Conservation (phyloP, 306 rosid genomes). For the Pyrus betulifolia region DNA sequence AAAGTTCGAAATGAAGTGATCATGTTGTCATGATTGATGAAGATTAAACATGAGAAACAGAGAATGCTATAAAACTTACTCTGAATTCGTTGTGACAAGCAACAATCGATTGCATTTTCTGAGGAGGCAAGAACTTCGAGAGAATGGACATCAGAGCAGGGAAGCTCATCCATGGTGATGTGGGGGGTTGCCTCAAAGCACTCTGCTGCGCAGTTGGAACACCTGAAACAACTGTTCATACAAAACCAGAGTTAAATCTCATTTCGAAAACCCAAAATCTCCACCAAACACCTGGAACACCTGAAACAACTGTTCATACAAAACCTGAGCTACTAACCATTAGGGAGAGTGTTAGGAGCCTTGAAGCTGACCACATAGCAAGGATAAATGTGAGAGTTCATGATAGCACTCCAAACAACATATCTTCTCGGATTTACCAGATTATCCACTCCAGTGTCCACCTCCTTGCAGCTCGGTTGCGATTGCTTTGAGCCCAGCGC, state of each 20-base stretch:
- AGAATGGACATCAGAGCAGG: slow-evolving; percentile 29
- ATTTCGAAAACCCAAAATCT: background rate
- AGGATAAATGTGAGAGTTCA: slow-evolving; percentile 48
- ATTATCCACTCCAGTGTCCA: slow-evolving; percentile 48
- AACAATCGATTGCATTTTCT: slow-evolving; percentile 24
- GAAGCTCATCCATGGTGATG: slow-evolving; percentile 27
- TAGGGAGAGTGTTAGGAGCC: slow-evolving; percentile 4
- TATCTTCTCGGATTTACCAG: slow-evolving; percentile 23
- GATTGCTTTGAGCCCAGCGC: slow-evolving; percentile 33
- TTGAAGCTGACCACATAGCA: slow-evolving; percentile 40
- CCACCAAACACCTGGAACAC: background rate
- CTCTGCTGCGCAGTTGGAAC: slow-evolving; percentile 7
- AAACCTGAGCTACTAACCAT: background rate
- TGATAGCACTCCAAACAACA: slow-evolving; percentile 42
- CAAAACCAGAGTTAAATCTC: background rate
- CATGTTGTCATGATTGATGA: background rate
- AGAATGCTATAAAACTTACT: slow-evolving; percentile 17
- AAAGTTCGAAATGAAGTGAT: background rate
- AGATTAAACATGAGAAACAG: background rate
- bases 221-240: slow-evolving; percentile 21
- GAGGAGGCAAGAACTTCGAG: slow-evolving; percentile 22
- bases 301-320: too few species aligned
- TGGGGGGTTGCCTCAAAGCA: background rate
- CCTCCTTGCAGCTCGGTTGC: slow-evolving; percentile 33
- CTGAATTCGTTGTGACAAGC: slow-evolving; percentile 21